These are phyloP conservation scores for Periconia sp. DNA, from an alignment of 2,329 filamentous ascomycete genomes.

Conservation along the genomic window DNA sequence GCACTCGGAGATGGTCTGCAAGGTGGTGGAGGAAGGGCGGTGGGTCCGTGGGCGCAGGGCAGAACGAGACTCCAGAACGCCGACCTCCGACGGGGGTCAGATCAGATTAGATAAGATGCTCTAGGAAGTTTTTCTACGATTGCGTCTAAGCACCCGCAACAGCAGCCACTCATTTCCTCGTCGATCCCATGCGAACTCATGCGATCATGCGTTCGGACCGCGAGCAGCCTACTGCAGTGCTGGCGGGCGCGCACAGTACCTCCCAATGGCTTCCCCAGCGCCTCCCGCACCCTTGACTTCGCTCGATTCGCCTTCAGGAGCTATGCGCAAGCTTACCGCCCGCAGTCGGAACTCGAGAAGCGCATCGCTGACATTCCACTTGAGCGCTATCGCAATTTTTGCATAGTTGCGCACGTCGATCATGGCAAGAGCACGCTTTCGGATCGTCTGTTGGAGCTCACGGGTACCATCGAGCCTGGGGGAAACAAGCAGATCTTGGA, in stretches of 20 bases:
- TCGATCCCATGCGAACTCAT: conserved; percentile 50
- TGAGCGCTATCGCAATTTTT: conserved; percentile 89
- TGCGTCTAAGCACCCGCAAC: background rate
- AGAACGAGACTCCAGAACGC: background rate
- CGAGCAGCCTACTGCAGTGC: conserved; percentile 48
- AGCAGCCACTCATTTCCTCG: conserved; percentile 20
- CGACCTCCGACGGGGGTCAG: background rate
- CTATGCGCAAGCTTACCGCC: conserved; percentile 46
- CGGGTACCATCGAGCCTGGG: conserved; percentile 85
- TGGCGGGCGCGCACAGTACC: conserved; percentile 38
- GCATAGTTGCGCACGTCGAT: conserved; percentile 97
- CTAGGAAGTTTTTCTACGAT: conserved; percentile 8
- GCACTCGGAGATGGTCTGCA: too few relatives aligned
- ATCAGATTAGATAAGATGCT: conserved; percentile 32
- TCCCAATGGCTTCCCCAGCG: conserved; percentile 19
- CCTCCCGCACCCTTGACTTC: conserved; percentile 30
- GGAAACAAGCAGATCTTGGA: conserved; percentile 95
- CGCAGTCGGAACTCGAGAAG: conserved; percentile 62
- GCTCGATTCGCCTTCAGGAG: conserved; percentile 31
- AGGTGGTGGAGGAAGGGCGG: conserved; percentile 1
- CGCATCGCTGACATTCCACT: conserved; percentile 78
- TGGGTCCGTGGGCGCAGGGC: conserved; percentile 16
- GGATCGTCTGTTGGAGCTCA: conserved; percentile 90
- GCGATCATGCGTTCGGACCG: conserved; percentile 57
- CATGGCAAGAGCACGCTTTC: conserved; percentile 97